Evolutionary conservation across 768 basidiomycete species (phyloP), one percentile per base, ranked within the genome.

Genomic region (Mycena alexandri): DNA sequence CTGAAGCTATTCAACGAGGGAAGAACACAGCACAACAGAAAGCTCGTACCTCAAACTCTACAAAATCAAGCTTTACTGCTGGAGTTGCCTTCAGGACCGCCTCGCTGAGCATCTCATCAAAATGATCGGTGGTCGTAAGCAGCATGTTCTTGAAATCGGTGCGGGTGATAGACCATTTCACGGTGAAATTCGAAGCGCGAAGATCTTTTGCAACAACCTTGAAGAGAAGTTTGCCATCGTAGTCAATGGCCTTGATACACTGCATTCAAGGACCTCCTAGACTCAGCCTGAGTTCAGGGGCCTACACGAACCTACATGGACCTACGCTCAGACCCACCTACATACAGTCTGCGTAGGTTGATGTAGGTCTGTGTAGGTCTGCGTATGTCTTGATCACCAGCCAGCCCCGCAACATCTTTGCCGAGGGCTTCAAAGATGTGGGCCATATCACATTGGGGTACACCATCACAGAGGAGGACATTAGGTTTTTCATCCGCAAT

Each of bases 331-430:
- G n/a, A n/a, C n/a, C n/a, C n/a, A n/a, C n/a, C n/a, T n/a, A n/a
- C n/a, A n/a, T n/a, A n/a, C n/a, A n/a, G n/a, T n/a, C n/a, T n/a
- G n/a, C n/a, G n/a, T n/a, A n/a, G n/a, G n/a, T n/a, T n/a, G n/a
- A n/a, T n/a, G n/a, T n/a, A n/a, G n/a, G n/a, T n/a, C n/a, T n/a
- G n/a, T n/a, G n/a, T n/a, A n/a, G n/a, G n/a, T n/a, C n/a, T n/a
- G n/a, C n/a, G n/a, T n/a, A n/a, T n/a, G n/a, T 58, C 24, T 47
- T 58, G 34, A 16, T 65, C 34, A 42, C 43, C 6, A 48, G 34
- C 24, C 44, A 59, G 16, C 2, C 29, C 10, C 29, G 57, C 4
- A 1, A 2, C 21, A 38, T 24, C 3, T 59, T 29, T 12, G 17
- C 29, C 5, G 12, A 48, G 5, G 33, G 42, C 24, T 55, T 63